Conservation (phyloP, 371 early-diverging fungal genomes). For the Apophysomyces ossiformis region DNA sequence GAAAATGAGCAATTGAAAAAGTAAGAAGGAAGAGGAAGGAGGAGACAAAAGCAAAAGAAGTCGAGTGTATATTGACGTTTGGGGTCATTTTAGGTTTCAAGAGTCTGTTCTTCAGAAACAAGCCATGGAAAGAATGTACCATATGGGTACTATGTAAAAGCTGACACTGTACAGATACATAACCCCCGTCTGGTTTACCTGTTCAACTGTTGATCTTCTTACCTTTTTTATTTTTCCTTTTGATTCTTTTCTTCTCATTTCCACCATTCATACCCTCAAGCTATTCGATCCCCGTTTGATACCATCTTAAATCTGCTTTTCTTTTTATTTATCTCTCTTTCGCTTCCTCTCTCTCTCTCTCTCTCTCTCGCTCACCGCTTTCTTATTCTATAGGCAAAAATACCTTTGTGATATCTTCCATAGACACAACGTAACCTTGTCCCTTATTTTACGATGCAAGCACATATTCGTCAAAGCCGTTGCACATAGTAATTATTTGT, state of each 20-base stretch:
- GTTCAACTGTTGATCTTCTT: too few relatives aligned
- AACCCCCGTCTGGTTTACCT: background rate
- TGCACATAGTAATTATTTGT: constrained; percentile 12
- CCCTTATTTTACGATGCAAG: constrained; percentile 6
- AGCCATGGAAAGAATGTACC: constrained; percentile 59
- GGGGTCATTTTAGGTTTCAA: constrained; percentile 38
- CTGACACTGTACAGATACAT: background rate
- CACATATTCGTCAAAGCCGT: constrained; percentile 6
- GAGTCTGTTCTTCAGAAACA: constrained; percentile 52
- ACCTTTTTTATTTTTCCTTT: background rate
- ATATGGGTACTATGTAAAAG: constrained; percentile 50
- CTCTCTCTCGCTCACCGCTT: too few relatives aligned
- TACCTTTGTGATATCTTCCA: constrained; percentile 2
- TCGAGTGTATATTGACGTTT: background rate
- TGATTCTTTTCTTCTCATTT: constrained; percentile 3
- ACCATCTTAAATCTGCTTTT: constrained; percentile 1
- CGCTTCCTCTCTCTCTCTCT: too few relatives aligned
- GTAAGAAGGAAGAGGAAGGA: constrained; percentile 21
- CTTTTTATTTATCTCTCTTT: constrained; percentile 11
- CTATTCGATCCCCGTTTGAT: constrained; percentile 6
- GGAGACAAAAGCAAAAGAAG: background rate
- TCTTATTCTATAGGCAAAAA: too few relatives aligned
- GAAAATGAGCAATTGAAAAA: constrained; percentile 57
- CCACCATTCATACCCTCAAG: constrained; percentile 6
- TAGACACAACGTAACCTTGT: background rate